Evolutionary conservation across 495 filamentous ascomycete species (phyloP), one percentile per base, ranked within the genome.

Genomic region (Trichoderma erinaceum): DNA sequence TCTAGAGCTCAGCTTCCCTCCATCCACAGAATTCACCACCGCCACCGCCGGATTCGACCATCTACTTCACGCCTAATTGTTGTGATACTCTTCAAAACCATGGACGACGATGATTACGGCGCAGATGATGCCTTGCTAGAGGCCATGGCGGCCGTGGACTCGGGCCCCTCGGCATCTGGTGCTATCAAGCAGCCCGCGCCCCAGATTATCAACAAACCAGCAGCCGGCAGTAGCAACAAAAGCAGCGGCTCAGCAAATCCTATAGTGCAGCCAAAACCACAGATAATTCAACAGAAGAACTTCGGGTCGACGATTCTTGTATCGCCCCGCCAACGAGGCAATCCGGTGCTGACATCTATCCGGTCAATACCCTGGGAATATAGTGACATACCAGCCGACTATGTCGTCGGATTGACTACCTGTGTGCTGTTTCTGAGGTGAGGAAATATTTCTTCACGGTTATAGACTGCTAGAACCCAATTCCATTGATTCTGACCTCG

Each of bases 281-380:
- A 97, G 79, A 86, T 86, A 15, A 84, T 97, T 3, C 83, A 91
- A 6, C 70, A 80, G 44, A 87, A 88, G 66, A 81, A 88, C 35
- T 86, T 84, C 0, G 88, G 91, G 3, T 92, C 89, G 21, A 86
- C 90, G 16, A 93, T 97, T 66, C 82, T 96, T 41, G 93, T 97
- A 32, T 96, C 92, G 11, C 82, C 84, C 0, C 79, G 84, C 16
- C 93, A 99, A 75, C 97, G 97, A 76, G 95, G 96, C 58, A 99
- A 99, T 75, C 96, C 96, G 0, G 90, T 97, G 66, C 80, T 99
- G 63, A 89, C 90, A 68, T 84, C 89, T 74, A 83, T 99, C 66
- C 87, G 88, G 64, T 86, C 89, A 4, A 78, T 96, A n/a, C 86
- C 93, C 1, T 99, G 95, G 95, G 95, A 98, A 78, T 99, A 97